Conservation (phyloP, 768 basidiomycete genomes). For the Collybiopsis confluens region DNA sequence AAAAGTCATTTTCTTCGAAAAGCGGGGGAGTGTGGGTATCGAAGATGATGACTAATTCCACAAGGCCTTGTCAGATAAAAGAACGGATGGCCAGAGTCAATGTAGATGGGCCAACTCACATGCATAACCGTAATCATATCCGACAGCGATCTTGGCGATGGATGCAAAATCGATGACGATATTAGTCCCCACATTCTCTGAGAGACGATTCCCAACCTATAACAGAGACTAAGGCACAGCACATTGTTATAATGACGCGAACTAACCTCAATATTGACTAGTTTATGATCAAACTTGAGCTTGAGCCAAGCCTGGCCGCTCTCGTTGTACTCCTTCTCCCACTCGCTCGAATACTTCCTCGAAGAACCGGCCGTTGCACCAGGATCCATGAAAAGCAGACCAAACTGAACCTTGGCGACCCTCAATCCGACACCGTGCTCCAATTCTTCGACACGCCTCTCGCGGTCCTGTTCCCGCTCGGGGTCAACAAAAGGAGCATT, state of each 20-base stretch:
- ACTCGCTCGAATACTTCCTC: constrained; percentile 63
- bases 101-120: no score
- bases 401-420: constrained; percentile 64
- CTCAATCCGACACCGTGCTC: constrained; percentile 39
- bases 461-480: constrained; percentile 46
- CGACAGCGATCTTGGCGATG: constrained; percentile 57
- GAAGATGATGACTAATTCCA: constrained; percentile 60
- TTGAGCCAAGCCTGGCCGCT: constrained; percentile 48
- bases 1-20: constrained; percentile 57
- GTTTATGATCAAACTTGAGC: constrained; percentile 68
- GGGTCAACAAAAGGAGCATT: constrained; percentile 58
- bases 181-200: constrained; percentile 45
- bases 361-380: constrained; percentile 19
- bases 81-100: no score
- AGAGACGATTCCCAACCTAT: constrained; percentile 58
- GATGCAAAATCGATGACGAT: constrained; percentile 53
- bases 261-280: constrained; percentile 56
- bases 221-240: no score
- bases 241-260: no score
- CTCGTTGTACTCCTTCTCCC: constrained; percentile 47
- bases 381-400: constrained; percentile 43
- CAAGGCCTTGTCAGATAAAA: constrained; percentile 15
- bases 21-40: constrained; percentile 62
- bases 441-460: constrained; percentile 38
- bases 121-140: constrained; percentile 54